These are phyloP conservation scores for Hymenoscyphus repandus DNA, from an alignment of 2,329 filamentous ascomycete species.

Conservation along the genomic window DNA sequence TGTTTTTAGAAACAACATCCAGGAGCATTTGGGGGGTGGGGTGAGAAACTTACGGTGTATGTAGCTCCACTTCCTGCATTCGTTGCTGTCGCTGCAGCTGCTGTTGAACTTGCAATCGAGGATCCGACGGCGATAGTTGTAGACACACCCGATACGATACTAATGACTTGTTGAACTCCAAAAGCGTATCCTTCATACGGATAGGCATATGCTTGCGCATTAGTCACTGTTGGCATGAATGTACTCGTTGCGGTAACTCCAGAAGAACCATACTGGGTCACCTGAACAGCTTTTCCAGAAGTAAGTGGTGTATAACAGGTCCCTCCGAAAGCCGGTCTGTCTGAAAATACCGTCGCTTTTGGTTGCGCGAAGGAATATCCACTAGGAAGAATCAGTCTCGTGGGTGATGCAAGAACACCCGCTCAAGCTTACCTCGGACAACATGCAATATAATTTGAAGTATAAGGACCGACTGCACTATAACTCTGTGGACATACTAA, in stretches of 20 bases:
- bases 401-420: no score
- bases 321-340: slow-evolving; percentile 23
- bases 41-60: slow-evolving; percentile 12
- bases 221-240: slow-evolving; percentile 15
- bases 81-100: background rate
- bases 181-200: slow-evolving; percentile 20
- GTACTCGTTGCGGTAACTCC: slow-evolving; percentile 17
- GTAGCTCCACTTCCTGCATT: slow-evolving; percentile 4
- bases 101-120: slow-evolving; percentile 2
- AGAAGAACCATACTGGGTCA: slow-evolving; percentile 18
- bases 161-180: slow-evolving; percentile 14
- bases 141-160: slow-evolving; percentile 1
- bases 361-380: slow-evolving; percentile 16
- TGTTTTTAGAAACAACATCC: background rate
- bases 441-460: slow-evolving; percentile 26
- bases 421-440: slow-evolving; percentile 20
- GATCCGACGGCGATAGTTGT: background rate
- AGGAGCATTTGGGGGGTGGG: background rate
- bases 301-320: slow-evolving; percentile 20
- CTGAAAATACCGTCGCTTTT: slow-evolving; percentile 3
- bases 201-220: slow-evolving; percentile 21
- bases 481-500: slow-evolving; percentile 22
- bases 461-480: slow-evolving; percentile 15
- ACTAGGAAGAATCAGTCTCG: slow-evolving; percentile 2
- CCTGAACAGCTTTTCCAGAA: slow-evolving; percentile 6